Base-by-base conservation (phyloP, 148 eudicot species). In the Rhododendron kiyosumense region DNA sequence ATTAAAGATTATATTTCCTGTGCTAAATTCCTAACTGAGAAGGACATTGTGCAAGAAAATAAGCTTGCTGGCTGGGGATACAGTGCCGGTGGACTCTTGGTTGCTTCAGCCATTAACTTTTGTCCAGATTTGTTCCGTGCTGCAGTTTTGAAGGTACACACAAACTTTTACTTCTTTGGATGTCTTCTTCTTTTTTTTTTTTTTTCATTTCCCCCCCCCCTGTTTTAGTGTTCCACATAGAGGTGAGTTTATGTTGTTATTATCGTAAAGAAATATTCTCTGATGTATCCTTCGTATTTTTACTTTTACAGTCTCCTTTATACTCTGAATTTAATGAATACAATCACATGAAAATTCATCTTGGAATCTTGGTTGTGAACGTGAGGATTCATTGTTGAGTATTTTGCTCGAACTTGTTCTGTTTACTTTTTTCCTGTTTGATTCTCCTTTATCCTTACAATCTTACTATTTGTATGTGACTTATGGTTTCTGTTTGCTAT, bases 61-160 rank as follows among this genome's bases (percentile, higher is more conserved):
- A 96, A 94, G 93, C 95, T 96, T 84, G 94, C 96, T 90, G 98
- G 94, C 73, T 93, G 98, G 97, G 99, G 99, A 87, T 95, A 92
- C 84, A 95, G 98, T 89, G 98, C 99, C 71, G 99, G 99, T 87
- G 98, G 99, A 81, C 94, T 96, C 84, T 87, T 96, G 87, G 96
- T 95, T 87, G 98, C 98, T 91, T 92, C 96, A 46, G 98, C 98
- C 57, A 93, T 96, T 46, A 96, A 96, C 85, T 84, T 82, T 79
- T 90, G 90, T 86, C 99, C 98, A 36, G 90, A 93, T 85, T 86
- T 96, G 86, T 94, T 96, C 81, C 93, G 94, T 85, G 99, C 94
- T 89, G 98, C 95, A 78, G 90, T 96, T 83, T 83, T 96, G 88
- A 93, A 96, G 99, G 99, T 96, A 79, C 87, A 26, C 11, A 22